Evolutionary conservation across 805 yeast genomes (phyloP), one percentile per base, ranked within the genome.

Genomic region (Yarrowia porcina): DNA sequence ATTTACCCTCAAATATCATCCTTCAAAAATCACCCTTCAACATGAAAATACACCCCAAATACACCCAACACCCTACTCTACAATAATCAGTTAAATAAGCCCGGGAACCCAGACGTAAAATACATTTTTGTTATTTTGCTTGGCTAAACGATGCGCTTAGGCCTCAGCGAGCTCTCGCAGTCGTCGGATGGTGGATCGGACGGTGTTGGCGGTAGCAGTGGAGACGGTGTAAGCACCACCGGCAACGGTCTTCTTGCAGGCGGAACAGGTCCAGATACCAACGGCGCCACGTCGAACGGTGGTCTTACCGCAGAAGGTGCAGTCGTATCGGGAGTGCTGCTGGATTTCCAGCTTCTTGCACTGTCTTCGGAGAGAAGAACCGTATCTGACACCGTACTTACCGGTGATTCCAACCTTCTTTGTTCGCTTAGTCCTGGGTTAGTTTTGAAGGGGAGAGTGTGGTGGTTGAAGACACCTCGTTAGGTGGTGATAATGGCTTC

Each of bases 361-460:
- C 83, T 91, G 97, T 84, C 98, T 90, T 89, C 99, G 93, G 82
- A 94, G 86, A 71, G 99, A 96, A 76, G 99, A 93, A 92, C 99
- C 79, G 86, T 94, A 94, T 87, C 99, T 92, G 84, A 94, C 97
- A 90, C 99, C 99, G 88, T 90, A 94, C 86, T 96, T 96, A 88
- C 99, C 99, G 81, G 99, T 94, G 87, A 94, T 94, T 83, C 99
- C 99, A 81, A 94, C 99, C 90, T 94, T 94, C 96, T 94, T 94
- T 75, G 99, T 94, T 89, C 99, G 93, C 85, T 96, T 94, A 83
- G 99, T 89, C 99, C 97, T 90, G 75, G 38, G 61, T 39, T 56
- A 52, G 59, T 52, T 13, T 11, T 32, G 39, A 13, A 20, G 21
- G 21, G 2, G 21, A n/a, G 39, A 12, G 3, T 5, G 8, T 25